Conservation (phyloP, 2,329 filamentous ascomycete species). For the Harringtonia lauricola region DNA sequence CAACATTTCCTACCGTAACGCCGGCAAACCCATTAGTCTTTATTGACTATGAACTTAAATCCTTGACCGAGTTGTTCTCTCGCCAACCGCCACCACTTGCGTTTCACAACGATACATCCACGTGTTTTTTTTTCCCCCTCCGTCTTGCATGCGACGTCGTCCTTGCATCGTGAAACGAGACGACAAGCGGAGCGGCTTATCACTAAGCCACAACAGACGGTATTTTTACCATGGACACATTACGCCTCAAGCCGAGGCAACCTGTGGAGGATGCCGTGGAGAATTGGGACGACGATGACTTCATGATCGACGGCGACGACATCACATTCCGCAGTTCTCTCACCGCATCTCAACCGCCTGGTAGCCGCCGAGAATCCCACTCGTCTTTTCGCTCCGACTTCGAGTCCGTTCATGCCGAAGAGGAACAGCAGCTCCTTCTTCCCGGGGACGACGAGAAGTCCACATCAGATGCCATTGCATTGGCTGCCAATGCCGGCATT, state of each 20-base stretch:
- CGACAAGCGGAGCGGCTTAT: slow-evolving; percentile 3
- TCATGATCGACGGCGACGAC: slow-evolving; percentile 59
- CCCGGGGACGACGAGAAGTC: slow-evolving; percentile 77
- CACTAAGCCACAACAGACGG: slow-evolving; percentile 1
- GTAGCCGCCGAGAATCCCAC: slow-evolving; percentile 62
- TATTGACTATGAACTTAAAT: neutral
- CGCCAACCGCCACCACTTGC: neutral
- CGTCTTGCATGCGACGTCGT: slow-evolving; percentile 7
- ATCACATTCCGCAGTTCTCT: slow-evolving; percentile 45
- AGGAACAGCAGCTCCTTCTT: slow-evolving; percentile 80
- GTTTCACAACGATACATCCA: neutral
- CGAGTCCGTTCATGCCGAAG: slow-evolving; percentile 64
- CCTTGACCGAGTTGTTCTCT: neutral
- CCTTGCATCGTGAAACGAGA: slow-evolving; percentile 3
- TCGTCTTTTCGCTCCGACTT: slow-evolving; percentile 81
- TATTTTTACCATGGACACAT: slow-evolving; percentile 34
- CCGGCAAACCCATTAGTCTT: neutral
- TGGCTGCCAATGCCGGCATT: slow-evolving; percentile 81
- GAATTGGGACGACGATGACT: slow-evolving; percentile 71
- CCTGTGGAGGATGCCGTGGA: slow-evolving; percentile 54
- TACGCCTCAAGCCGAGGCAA: slow-evolving; percentile 40
- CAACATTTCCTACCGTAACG: too few species aligned
- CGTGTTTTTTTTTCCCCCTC: neutral
- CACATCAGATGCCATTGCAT: slow-evolving; percentile 74
- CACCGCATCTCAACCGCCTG: slow-evolving; percentile 26